phyloP scores from a whole-genome alignment of 1,284 basidiomycete species.

The Cryptococcus neoformans region DNA sequence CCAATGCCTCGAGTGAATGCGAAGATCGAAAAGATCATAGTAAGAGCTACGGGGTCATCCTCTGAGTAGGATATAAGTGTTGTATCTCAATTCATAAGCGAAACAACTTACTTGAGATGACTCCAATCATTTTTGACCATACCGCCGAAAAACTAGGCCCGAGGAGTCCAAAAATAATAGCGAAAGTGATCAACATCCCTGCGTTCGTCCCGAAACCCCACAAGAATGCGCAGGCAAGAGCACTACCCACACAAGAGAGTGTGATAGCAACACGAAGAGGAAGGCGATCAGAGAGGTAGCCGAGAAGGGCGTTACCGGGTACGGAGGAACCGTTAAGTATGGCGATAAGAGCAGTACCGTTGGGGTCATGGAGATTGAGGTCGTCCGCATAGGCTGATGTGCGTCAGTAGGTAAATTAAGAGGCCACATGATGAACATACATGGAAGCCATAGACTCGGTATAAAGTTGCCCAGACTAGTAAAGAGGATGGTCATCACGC shows the following conservation, averaged over 20 bases:
- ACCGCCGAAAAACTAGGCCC: conserved; percentile 34
- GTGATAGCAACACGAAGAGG: conserved; percentile 35
- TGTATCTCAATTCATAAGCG: background rate
- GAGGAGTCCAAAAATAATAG: conserved; percentile 32
- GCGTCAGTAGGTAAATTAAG: background rate
- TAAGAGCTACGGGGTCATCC: conserved; percentile 39
- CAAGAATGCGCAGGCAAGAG: conserved; percentile 40
- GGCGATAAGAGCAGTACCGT: conserved; percentile 43
- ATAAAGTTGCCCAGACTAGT: conserved; percentile 47
- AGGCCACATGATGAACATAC: conserved; percentile 18
- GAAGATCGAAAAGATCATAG: conserved; percentile 42
- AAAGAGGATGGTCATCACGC: conserved; percentile 33
- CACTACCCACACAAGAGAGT: conserved; percentile 34
- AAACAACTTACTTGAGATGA: conserved; percentile 26
- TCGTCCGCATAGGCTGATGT: conserved; percentile 36
- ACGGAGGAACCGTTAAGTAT: conserved; percentile 48
- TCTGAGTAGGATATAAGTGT: conserved; percentile 12
- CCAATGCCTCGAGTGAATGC: conserved; percentile 44
- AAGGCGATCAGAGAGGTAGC: conserved; percentile 42
- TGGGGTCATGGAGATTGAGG: conserved; percentile 30
- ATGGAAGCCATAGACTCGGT: conserved; percentile 45
- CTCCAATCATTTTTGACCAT: conserved; percentile 37
- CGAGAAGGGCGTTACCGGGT: conserved; percentile 40
- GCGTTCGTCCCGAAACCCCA: conserved; percentile 46
- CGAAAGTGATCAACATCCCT: conserved; percentile 31